Evolutionary conservation across 2,329 filamentous ascomycete species (phyloP), one percentile per base, ranked within the genome.

Genomic region (Huntiella moniliformis): DNA sequence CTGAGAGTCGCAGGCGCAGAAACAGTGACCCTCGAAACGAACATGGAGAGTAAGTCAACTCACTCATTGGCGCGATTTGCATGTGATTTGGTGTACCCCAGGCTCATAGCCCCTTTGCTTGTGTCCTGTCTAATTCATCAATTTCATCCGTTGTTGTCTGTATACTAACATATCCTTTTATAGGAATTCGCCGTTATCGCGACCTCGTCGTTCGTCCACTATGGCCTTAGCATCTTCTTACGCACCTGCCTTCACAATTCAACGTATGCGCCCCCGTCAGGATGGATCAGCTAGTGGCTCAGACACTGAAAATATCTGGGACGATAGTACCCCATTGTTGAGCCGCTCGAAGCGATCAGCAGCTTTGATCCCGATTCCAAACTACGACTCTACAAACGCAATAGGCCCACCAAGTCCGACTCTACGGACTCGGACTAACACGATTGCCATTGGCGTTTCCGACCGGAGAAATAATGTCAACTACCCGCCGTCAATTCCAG

Each of bases 401-500:
- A 55, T 55, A 49, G 71, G 66, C 50, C 65, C 66, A 12, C 73
- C 71, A 10, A 70, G 62, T 53, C 63, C 61, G 45, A 74, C 71
- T 41, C 17, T 74, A n/a, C 48, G 44, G 12, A 48, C 32, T 28
- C 48, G 44, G n/a, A 36, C 44, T 35, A 44, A 42, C 33, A 10
- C 39, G 12, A 18, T 44, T 10, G 17, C 40, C 13, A 46, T 44
- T 4, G 31, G 44, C n/a, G 40, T 17, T n/a, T 16, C 38, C 35
- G 48, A 50, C 18, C 44, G 48, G n/a, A 31, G 61, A 47, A 77
- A 75, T 54, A 73, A 79, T 60, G 61, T 82, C 50, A 82, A 82
- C 54, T 76, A 80, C 51, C 77, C 77, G 3, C 78, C 77, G 1
- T 82, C 78, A 0, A 66, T 81, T 39, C 77, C 77, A 2, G 73